Conservation (phyloP, 202 grass and related monocot genomes). For the Panicum hallii region DNA sequence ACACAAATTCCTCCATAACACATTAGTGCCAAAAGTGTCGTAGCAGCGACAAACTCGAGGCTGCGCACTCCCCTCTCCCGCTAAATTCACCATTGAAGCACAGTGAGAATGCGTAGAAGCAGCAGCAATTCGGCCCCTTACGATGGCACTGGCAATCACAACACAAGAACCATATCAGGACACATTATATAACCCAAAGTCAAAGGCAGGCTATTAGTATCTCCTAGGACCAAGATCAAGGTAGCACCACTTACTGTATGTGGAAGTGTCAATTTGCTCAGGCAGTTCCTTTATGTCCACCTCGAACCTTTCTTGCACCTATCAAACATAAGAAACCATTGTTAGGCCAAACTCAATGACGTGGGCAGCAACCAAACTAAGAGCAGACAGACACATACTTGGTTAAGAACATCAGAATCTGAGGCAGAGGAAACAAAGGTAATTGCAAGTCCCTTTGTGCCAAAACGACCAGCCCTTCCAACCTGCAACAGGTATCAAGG, state of each 20-base stretch:
- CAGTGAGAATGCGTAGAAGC: neutral
- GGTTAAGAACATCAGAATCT: slow-evolving; percentile 94
- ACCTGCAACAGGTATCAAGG: slow-evolving; percentile 49
- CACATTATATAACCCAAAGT: neutral
- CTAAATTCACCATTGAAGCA: neutral
- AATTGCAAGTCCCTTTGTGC: slow-evolving; percentile 97
- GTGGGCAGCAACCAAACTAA: neutral
- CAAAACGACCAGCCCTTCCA: slow-evolving; percentile 95
- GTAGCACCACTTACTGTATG: slow-evolving; percentile 80
- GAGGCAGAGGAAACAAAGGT: slow-evolving; percentile 95
- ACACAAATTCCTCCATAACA: slow-evolving; percentile 27
- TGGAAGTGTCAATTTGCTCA: slow-evolving; percentile 96
- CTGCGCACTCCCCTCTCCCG: neutral
- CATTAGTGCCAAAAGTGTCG: neutral
- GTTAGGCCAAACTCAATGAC: slow-evolving; percentile 20
- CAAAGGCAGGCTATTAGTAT: neutral
- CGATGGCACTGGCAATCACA: slow-evolving; percentile 66
- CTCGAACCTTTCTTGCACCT: slow-evolving; percentile 99
- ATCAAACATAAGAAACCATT: neutral
- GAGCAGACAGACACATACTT: slow-evolving; percentile 42
- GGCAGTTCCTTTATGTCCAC: slow-evolving; percentile 98
- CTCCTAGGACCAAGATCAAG: neutral
- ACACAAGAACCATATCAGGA: slow-evolving; percentile 25
- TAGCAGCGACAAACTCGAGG: neutral
- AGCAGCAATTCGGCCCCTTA: neutral